Evolutionary conservation across 192 early-diverging fungal genomes (phyloP).

Genomic region (Phycomyces blakesleeanus): DNA sequence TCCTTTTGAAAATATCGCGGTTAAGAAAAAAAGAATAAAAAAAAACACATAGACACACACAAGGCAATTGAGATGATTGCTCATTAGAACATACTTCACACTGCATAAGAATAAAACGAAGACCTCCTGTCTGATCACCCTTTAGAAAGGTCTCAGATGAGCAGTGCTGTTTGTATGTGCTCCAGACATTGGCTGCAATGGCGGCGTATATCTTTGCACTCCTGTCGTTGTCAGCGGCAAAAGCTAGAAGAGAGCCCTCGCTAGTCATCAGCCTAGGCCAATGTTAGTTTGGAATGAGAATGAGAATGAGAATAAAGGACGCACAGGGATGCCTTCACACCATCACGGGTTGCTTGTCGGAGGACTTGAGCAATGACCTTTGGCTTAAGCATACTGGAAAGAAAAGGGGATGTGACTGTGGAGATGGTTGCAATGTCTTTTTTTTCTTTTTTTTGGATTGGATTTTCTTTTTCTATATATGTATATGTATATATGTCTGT

Average conservation of each 20-base stretch:
- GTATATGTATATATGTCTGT: no score
- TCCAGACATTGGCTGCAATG: constrained; percentile 59
- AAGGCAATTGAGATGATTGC: neutral
- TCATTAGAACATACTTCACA: constrained; percentile 41
- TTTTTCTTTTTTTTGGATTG: no score
- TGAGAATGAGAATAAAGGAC: neutral
- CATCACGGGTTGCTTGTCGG: constrained; percentile 50
- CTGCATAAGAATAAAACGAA: constrained; percentile 44
- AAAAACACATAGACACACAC: neutral
- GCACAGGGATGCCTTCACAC: constrained; percentile 53
- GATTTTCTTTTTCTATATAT: no score
- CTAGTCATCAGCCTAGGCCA: constrained; percentile 47
- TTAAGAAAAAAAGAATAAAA: neutral
- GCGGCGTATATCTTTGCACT: constrained; percentile 54
- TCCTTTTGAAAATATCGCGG: constrained; percentile 10
- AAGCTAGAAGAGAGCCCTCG: constrained; percentile 54
- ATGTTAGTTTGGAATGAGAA: neutral
- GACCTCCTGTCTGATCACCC: neutral
- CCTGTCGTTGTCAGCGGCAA: constrained; percentile 49
- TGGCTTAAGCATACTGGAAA: constrained; percentile 50
- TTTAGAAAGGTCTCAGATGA: constrained; percentile 18
- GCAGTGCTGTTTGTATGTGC: constrained; percentile 35
- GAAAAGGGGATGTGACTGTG: neutral
- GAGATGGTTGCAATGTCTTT: no score
- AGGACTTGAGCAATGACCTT: constrained; percentile 60